Evolutionary conservation across 2,329 filamentous ascomycete genomes (phyloP).

Genomic region (Lasiodiplodia hormozganensis): DNA sequence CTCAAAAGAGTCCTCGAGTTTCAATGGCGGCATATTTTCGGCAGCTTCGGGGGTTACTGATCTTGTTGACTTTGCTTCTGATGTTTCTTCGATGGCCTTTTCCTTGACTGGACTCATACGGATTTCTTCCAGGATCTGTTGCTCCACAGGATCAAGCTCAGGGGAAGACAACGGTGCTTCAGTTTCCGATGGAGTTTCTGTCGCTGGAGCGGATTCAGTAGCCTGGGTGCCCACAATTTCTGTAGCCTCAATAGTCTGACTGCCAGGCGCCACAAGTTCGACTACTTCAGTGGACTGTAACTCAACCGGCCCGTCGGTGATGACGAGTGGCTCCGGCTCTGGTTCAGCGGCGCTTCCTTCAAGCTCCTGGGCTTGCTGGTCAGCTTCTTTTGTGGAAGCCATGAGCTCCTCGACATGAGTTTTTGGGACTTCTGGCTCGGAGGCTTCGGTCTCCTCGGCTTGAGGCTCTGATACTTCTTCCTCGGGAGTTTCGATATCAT

Average conservation of each 20-base stretch:
- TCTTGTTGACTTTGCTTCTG: slow-evolving; percentile 15
- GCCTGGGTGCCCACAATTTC: slow-evolving; percentile 1
- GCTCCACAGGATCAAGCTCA: slow-evolving; percentile 15
- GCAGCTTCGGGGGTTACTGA: slow-evolving; percentile 13
- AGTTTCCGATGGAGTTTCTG: background rate
- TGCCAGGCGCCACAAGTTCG: background rate
- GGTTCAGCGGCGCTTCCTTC: background rate
- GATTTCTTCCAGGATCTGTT: slow-evolving; percentile 15
- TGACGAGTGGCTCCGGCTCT: background rate
- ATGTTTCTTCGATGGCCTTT: slow-evolving; percentile 30
- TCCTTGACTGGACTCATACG: background rate
- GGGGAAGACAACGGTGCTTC: slow-evolving; percentile 1
- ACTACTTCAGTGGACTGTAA: background rate
- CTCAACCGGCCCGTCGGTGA: background rate
- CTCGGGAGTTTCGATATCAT: background rate
- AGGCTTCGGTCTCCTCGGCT: background rate
- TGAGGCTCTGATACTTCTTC: background rate
- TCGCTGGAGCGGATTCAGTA: background rate
- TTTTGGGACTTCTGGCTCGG: background rate
- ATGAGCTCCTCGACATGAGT: background rate
- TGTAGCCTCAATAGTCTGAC: background rate
- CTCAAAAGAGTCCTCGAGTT: slow-evolving; percentile 56
- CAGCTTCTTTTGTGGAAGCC: background rate
- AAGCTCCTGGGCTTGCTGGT: background rate
- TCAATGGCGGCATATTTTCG: slow-evolving; percentile 42